Evolutionary conservation across 208 protist genomes (phyloP).

Genomic region (Porcisia deanei): DNA sequence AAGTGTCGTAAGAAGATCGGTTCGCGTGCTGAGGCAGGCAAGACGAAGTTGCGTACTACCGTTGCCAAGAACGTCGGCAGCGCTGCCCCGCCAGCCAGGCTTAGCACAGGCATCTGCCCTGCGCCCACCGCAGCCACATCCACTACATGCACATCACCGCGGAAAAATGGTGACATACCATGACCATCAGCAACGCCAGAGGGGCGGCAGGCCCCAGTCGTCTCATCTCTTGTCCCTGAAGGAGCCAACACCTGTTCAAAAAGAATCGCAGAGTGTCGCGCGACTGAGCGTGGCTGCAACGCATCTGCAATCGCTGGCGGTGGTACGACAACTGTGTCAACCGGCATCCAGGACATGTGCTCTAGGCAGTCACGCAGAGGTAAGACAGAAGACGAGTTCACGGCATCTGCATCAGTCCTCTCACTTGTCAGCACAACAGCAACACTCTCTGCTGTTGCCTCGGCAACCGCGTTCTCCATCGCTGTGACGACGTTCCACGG

Average conservation of each 20-base stretch:
- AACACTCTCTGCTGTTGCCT: neutral
- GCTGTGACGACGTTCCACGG: slow-evolving; percentile 39
- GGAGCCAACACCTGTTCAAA: slow-evolving; percentile 22
- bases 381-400: neutral
- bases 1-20: slow-evolving; percentile 26
- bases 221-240: neutral
- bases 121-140: slow-evolving; percentile 12
- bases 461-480: slow-evolving; percentile 12
- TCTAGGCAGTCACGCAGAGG: neutral
- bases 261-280: slow-evolving; percentile 36
- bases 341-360: slow-evolving; percentile 1
- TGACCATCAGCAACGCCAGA: neutral
- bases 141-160: slow-evolving; percentile 37
- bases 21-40: slow-evolving; percentile 20
- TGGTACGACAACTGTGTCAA: neutral
- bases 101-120: neutral
- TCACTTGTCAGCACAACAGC: slow-evolving; percentile 3
- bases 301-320: neutral
- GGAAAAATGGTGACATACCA: slow-evolving; percentile 20
- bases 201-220: neutral
- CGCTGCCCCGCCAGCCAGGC: slow-evolving; percentile 10
- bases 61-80: slow-evolving; percentile 35
- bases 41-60: slow-evolving; percentile 27
- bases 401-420: neutral
- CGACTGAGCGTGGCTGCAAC: neutral